phyloP scores from a whole-genome alignment of 495 filamentous ascomycete genomes.

The Aspergillus taichungensis region DNA sequence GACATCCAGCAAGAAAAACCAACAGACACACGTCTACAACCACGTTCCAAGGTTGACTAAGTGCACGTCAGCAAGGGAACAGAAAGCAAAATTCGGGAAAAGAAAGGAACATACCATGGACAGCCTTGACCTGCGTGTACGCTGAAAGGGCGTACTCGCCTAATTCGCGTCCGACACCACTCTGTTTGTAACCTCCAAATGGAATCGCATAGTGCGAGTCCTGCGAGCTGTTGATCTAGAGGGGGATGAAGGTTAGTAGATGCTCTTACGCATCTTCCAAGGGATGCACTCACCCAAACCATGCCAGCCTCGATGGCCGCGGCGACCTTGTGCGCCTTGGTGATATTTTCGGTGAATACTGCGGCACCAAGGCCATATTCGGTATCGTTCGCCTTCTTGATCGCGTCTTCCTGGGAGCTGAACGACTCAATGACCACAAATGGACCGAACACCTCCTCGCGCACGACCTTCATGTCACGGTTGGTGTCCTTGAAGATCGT shows the following conservation, averaged over 20 bases:
- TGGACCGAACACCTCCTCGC: conserved; percentile 88
- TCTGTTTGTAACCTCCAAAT: conserved; percentile 87
- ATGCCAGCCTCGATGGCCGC: conserved; percentile 60
- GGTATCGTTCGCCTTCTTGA: conserved; percentile 63
- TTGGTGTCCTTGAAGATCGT: conserved; percentile 80
- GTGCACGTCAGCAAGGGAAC: neutral
- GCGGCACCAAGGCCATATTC: conserved; percentile 69
- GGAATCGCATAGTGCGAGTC: conserved; percentile 57
- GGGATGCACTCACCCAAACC: conserved; percentile 15
- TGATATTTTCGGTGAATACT: conserved; percentile 76
- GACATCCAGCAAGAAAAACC: no score
- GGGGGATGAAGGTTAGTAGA: conserved; percentile 19
- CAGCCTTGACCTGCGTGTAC: conserved; percentile 61
- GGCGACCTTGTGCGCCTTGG: conserved; percentile 69
- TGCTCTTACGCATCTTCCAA: neutral
- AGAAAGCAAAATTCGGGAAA: neutral
- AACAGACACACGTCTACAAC: neutral
- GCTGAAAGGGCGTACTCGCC: conserved; percentile 65
- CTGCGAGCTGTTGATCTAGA: conserved; percentile 77
- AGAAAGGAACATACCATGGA: conserved; percentile 38
- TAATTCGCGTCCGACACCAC: conserved; percentile 72
- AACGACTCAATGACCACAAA: conserved; percentile 81
- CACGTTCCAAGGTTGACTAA: neutral
- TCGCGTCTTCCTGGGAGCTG: conserved; percentile 62
- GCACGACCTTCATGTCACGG: conserved; percentile 80